Evolutionary conservation across 768 basidiomycete genomes (phyloP), one percentile per base, ranked within the genome.

Genomic region (Calocera cornea): DNA sequence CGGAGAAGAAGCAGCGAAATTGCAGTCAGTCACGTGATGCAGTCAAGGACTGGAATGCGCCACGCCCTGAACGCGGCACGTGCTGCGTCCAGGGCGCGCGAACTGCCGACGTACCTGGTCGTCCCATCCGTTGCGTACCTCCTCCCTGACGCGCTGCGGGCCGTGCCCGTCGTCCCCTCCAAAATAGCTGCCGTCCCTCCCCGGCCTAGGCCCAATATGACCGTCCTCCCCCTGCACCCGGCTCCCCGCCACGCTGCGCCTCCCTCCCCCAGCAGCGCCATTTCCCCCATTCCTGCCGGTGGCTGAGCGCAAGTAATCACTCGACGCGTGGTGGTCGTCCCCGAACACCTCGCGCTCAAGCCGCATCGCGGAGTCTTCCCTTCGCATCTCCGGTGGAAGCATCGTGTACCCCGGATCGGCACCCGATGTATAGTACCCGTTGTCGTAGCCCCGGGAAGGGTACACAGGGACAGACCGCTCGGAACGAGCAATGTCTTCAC

Each of bases 261-360:
- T n/a, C n/a, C n/a, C n/a, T n/a, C n/a, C n/a, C n/a, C n/a, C 54
- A 16, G 31, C 54, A 27, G 14, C 31, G 27, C 54, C 14, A 11
- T 27, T 60, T 11, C 31, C 54, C 19, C 54, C 54, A 33, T 60
- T 27, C 31, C 27, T 60, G 10, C 31, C 22, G 10, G 22, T 60
- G 2, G 54, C 54, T 2, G 54, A 60, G 54, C 54, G 54, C 27
- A 60, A 12, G 22, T 60, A 60, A 19, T 60, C 54, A 31, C 54
- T 60, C 14, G 54, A 60, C 5, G 14, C 54, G 31, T 60, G 54
- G 22, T 60, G 14, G 54, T 60, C 54, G 31, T 60, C 54, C 2
- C 54, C 54, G 31, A 60, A 60, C 54, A 60, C 54, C 31, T 60
- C 54, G 54, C 54, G 54, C 54, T 60, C 54, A 14, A 60, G 27